Base-by-base conservation (phyloP, 805 yeast species). In the Suhomyces tanzawaensis region DNA sequence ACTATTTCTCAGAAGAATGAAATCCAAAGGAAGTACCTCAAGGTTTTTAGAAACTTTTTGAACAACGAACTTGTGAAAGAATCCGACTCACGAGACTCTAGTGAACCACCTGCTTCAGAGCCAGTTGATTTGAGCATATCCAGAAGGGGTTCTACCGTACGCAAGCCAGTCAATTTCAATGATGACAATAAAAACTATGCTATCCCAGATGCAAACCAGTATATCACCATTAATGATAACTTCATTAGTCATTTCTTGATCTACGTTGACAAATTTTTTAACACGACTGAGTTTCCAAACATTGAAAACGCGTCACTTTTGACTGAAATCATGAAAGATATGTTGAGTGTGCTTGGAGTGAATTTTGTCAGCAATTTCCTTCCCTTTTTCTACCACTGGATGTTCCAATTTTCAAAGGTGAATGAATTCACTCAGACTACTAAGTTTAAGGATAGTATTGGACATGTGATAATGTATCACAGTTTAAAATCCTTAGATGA, bases 311-410 rank as follows among this genome's bases (percentile, higher is more conserved):
- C 57, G 14, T 36, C 39, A 0, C 44, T 54, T 5, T 40, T 65
- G 19, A 45, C 55, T 3, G 51, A 46, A 3, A 46, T 58, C 16
- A 40, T 65, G 13, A 50, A 52, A 22, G 48, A 45, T 29, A 31
- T 44, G 39, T 39, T 59, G 15, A 39, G 49, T 8, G 59, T 58
- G 19, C 66, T 66, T 37, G 82, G 81, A 1, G 54, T 74, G 34
- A 76, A 76, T 46, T 67, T 74, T 18, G 48, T 72, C 16, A 64
- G 56, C 41, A 72, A 73, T 44, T 69, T 66, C 33, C 40, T 76
- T 3, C 72, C 77, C 3, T 72, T 65, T 45, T 68, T 74, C 44
- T 62, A 62, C 39, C 64, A 63, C 39, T 76, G 79, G 79, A 48
- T 53, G 28, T 35, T 66, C 12, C 52, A 53, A 5, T 31, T 44